Evolutionary conservation across 208 protist genomes (phyloP), one percentile per base, ranked within the genome.

Genomic region (Acanthamoeba healyi): DNA sequence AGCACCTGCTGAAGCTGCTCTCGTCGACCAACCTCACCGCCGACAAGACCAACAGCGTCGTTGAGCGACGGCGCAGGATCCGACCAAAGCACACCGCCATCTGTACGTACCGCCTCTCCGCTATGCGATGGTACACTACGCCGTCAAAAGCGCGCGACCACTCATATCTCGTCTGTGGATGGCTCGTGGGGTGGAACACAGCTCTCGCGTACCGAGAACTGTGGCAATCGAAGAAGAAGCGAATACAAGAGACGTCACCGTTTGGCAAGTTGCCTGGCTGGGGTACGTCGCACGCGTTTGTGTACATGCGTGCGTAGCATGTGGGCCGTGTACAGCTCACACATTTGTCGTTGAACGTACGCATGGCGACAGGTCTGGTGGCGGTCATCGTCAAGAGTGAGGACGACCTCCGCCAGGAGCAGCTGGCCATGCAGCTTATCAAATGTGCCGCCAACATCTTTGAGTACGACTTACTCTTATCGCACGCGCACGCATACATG

Each of bases 341-440:
- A 40, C 70, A 81, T n/a, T n/a, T n/a, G n/a, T 5, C 70, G 42
- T 22, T 17, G 12, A 32, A 46, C 40, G 26, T 56, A 26, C 29
- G 42, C 38, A 51, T 26, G 6, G 1, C 29, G 36, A 19, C 49
- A 81, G 40, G 54, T 15, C 46, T 65, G n/a, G 49, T 10, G n/a
- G 79, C 87, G 36, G 56, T 94, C 32, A 94, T 81, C 38, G 38
- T 94, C 38, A 86, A 81, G 56, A 72, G 65, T 49, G 91, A 87
- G 40, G 91, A 94, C 93, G 91, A 94, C 74, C 56, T 94, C n/a
- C 91, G 91, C 2, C 91, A 94, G 40, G 91, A 94, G 70, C 70
- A 81, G 42, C 49, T 94, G n/a, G 91, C 91, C 9, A 87, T 87
- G 74, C 91, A 94, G 74, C 65, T 94, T 26, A 94, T 94, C 38